These are phyloP conservation scores for Sporobolus alterniflorus DNA, from an alignment of 202 grass and related monocot species.

Conservation along the genomic window DNA sequence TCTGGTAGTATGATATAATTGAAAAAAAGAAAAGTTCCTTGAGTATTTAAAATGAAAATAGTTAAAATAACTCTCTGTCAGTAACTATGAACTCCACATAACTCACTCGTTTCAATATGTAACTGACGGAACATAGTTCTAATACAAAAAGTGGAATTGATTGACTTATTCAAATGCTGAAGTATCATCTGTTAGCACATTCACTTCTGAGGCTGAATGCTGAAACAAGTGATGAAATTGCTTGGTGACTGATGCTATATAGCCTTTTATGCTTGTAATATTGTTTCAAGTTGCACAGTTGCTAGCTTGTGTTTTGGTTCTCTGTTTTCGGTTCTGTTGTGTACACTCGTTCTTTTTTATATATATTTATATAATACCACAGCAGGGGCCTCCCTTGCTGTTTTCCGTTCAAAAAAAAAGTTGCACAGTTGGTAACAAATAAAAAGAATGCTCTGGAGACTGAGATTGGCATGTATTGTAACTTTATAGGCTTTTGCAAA, in stretches of 20 bases:
- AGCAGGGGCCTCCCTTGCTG: too few relatives aligned
- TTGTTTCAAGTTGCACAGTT: neutral
- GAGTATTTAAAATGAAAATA: neutral
- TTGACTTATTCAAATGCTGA: constrained; percentile 1
- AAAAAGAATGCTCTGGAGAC: neutral
- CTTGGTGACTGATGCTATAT: neutral
- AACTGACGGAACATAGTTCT: neutral
- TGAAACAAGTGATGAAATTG: neutral
- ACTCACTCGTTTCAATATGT: neutral
- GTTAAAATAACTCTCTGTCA: neutral
- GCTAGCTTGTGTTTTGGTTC: too few relatives aligned
- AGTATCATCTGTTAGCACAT: neutral
- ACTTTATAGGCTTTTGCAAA: constrained; percentile 65
- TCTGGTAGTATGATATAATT: neutral
- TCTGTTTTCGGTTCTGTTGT: too few relatives aligned
- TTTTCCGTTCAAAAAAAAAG: too few relatives aligned
- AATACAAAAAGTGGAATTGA: neutral
- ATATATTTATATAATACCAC: too few relatives aligned
- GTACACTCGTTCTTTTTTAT: too few relatives aligned
- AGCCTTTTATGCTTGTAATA: neutral
- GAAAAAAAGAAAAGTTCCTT: neutral
- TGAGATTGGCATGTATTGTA: neutral
- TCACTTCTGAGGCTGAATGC: neutral
- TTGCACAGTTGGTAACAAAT: neutral
- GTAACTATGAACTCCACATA: neutral